phyloP scores from a whole-genome alignment of 2,329 filamentous ascomycete species.

The Ophiostoma himal-ulmi region DNA sequence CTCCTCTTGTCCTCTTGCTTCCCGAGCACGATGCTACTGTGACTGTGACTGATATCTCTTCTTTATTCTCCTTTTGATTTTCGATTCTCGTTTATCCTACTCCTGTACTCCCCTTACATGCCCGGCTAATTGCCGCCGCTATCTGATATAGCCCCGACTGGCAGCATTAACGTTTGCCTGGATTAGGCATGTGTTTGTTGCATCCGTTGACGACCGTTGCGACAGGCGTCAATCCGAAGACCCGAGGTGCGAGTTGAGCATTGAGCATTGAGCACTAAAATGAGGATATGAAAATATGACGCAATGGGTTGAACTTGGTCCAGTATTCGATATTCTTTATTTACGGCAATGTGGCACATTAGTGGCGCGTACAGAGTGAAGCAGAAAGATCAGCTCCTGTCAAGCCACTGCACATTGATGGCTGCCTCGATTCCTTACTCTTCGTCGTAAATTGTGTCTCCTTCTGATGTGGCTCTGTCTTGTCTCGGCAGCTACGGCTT shows the following conservation, averaged over 20 bases:
- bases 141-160: background rate
- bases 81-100: background rate
- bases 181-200: background rate
- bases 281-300: background rate
- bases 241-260: background rate
- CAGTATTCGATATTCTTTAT: background rate
- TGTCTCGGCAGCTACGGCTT: background rate
- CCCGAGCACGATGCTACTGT: constrained; percentile 1
- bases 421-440: too few relatives aligned
- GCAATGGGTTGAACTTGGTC: background rate
- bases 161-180: background rate
- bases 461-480: background rate
- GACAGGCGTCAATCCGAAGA: background rate
- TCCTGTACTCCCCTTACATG: background rate
- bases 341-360: background rate
- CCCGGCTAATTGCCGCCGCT: background rate
- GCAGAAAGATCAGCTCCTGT: background rate
- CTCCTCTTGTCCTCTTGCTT: background rate
- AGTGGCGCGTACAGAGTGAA: background rate
- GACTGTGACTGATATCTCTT: background rate
- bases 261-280: background rate
- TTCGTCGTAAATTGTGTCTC: too few relatives aligned
- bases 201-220: background rate
- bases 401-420: too few relatives aligned
- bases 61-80: background rate